Evolutionary conservation across 2,329 filamentous ascomycete genomes (phyloP).

Genomic region (Parafenestella ontariensis): DNA sequence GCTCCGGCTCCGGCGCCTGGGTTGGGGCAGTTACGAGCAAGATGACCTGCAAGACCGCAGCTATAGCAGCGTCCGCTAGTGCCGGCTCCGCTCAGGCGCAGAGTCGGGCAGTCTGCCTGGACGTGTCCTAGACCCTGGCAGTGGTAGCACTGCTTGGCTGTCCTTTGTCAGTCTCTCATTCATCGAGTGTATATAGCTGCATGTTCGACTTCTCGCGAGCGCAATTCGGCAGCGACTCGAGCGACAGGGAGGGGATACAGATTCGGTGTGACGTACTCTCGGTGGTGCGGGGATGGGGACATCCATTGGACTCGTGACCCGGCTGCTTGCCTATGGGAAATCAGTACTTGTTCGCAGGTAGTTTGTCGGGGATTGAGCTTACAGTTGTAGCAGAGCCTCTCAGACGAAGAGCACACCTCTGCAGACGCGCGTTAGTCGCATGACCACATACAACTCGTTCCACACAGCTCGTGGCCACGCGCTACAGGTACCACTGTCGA

Average conservation of each 20-base stretch:
- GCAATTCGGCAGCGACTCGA: not conserved
- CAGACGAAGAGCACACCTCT: slow-evolving; percentile 97
- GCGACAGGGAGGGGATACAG: not conserved
- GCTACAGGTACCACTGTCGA: slow-evolving; percentile 17
- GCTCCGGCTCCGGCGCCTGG: slow-evolving; percentile 65
- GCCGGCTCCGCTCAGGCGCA: slow-evolving; percentile 83
- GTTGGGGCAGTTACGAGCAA: slow-evolving; percentile 88
- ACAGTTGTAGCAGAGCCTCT: slow-evolving; percentile 99
- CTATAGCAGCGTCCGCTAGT: slow-evolving; percentile 93
- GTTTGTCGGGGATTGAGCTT: slow-evolving; percentile 50
- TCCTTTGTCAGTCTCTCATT: slow-evolving; percentile 19
- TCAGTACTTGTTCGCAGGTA: slow-evolving; percentile 16
- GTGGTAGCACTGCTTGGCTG: slow-evolving; percentile 99
- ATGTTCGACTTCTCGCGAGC: not conserved
- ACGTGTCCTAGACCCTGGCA: slow-evolving; percentile 98
- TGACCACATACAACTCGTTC: slow-evolving; percentile 1
- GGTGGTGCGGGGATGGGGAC: slow-evolving; percentile 93
- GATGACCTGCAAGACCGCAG: slow-evolving; percentile 90
- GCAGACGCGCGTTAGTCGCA: slow-evolving; percentile 33
- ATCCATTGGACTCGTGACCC: slow-evolving; percentile 96
- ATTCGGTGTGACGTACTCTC: slow-evolving; percentile 67
- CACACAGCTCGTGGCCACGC: slow-evolving; percentile 25
- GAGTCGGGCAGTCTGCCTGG: slow-evolving; percentile 97
- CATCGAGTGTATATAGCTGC: not conserved
- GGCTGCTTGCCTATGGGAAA: slow-evolving; percentile 74